phyloP scores from a whole-genome alignment of 805 yeast species.

The Lachancea mirantina region DNA sequence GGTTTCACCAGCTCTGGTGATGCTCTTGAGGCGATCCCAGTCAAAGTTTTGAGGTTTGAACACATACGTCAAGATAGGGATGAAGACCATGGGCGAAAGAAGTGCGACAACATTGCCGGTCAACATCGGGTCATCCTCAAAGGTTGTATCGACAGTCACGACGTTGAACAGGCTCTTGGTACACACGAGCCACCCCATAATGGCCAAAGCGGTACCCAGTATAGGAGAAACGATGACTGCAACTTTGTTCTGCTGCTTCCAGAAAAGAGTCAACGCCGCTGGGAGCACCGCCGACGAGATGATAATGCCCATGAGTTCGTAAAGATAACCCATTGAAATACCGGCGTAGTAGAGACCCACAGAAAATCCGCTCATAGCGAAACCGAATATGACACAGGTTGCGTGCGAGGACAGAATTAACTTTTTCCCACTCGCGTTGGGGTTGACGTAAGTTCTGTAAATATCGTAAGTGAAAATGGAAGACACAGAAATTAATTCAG shows the following conservation, averaged over 20 bases:
- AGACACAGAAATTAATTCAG: conserved; percentile 83
- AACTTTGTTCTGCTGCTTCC: conserved; percentile 53
- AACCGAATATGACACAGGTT: conserved; percentile 53
- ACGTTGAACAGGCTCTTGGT: conserved; percentile 39
- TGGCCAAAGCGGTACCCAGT: conserved; percentile 65
- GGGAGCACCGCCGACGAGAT: conserved; percentile 85
- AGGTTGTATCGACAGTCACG: conserved; percentile 50
- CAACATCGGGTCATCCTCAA: conserved; percentile 81
- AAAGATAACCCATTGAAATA: conserved; percentile 79
- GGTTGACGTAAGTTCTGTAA: conserved; percentile 73
- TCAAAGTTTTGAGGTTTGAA: conserved; percentile 71
- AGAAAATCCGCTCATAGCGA: conserved; percentile 74
- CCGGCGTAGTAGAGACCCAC: conserved; percentile 77
- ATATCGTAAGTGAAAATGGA: conserved; percentile 81
- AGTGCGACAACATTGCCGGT: conserved; percentile 83
- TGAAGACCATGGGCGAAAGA: conserved; percentile 57
- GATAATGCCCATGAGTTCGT: conserved; percentile 83
- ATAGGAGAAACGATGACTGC: conserved; percentile 77
- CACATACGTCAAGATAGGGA: conserved; percentile 56
- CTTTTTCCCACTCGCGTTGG: conserved; percentile 66
- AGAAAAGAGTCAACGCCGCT: conserved; percentile 55
- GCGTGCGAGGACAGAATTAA: conserved; percentile 63
- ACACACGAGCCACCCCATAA: conserved; percentile 58
- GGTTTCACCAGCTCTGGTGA: conserved; percentile 64
- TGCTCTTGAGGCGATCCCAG: conserved; percentile 54